Base-by-base conservation (phyloP, 805 yeast species). In the Clavispora fructus region DNA sequence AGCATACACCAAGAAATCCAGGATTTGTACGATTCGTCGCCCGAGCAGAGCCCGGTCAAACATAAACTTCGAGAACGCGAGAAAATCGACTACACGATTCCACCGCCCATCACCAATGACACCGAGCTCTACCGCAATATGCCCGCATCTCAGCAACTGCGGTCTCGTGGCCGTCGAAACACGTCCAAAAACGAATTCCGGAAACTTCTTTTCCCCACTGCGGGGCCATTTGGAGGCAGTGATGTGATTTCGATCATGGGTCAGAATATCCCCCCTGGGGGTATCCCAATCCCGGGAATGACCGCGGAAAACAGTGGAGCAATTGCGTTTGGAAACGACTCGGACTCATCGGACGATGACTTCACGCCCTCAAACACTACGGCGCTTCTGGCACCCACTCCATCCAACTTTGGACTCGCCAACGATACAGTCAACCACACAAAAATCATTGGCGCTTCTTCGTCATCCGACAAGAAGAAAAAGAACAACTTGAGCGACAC, bases 191-290 rank as follows among this genome's bases (percentile, higher is more conserved):
- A 75, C 26, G 76, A 71, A 37, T 68, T 63, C 45, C 62, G 85
- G 35, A 77, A 90, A 58, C 77, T 96, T 35, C 68, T 94, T 33
- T 91, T 87, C 59, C 95, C 97, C 7, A 92, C 97, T 0, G 89
- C 90, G 13, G 99, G 99, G 0, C 99, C 99, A 1, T 92, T 92
- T 72, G 99, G 99, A 27, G 99, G 99, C 19, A 84, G 92, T 50
- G 97, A 92, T 61, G 95, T 89, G 1, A 77, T 83, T 7, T 85
- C 97, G 0, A 69, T 92, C 28, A 89, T 90, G 64, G 91, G 94
- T 6, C 76, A 78, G 40, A 80, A 80, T 47, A 71, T 74, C 23
- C 82, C 87, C 5, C 77, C 78, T 1, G 74, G 72, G 7, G 74
- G 77, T 1, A 67, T 68, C 7, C 71, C 75, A 1, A 57, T 68